Evolutionary conservation across 306 rosid genomes (phyloP).

Genomic region (Cyclanthera cordifolia): DNA sequence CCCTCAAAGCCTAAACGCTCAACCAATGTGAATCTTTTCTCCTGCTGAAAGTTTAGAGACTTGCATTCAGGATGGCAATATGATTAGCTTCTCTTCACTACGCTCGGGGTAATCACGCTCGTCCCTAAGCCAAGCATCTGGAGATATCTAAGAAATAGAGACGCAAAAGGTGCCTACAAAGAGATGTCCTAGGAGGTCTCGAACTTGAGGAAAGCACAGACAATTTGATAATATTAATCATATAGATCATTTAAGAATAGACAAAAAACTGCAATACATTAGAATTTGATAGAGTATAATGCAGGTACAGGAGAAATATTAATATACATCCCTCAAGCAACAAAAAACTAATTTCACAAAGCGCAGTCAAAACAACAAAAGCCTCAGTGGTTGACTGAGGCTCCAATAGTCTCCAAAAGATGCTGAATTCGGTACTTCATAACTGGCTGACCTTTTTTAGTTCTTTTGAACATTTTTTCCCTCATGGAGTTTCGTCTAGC

Average conservation of each 20-base stretch:
- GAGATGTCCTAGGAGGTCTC: no score
- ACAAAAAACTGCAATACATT: neutral
- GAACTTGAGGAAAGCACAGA: neutral
- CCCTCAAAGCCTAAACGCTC: no score
- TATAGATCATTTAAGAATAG: neutral
- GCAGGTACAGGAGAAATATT: neutral
- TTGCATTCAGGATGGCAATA: no score
- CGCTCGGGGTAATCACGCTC: no score
- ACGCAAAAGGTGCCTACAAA: no score
- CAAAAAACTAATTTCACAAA: neutral
- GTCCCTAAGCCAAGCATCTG: no score
- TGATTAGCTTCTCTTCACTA: no score
- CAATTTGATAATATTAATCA: neutral
- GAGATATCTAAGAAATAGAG: no score
- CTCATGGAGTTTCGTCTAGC: slow-evolving; percentile 42
- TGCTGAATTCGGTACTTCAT: slow-evolving; percentile 76
- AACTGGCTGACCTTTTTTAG: slow-evolving; percentile 65
- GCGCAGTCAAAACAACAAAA: neutral
- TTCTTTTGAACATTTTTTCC: slow-evolving; percentile 62
- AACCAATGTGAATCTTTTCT: no score
- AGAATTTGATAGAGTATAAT: neutral
- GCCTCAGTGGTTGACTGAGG: slow-evolving; percentile 21
- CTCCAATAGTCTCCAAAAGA: slow-evolving; percentile 59
- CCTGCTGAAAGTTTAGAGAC: no score
- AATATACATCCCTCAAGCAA: neutral